Percentiles rank a stretch among this genome's conserved stretches.
Evolutionary conservation across 2,329 filamentous ascomycete species (phyloP).

Genomic region (Fusarium albosuccineum): DNA sequence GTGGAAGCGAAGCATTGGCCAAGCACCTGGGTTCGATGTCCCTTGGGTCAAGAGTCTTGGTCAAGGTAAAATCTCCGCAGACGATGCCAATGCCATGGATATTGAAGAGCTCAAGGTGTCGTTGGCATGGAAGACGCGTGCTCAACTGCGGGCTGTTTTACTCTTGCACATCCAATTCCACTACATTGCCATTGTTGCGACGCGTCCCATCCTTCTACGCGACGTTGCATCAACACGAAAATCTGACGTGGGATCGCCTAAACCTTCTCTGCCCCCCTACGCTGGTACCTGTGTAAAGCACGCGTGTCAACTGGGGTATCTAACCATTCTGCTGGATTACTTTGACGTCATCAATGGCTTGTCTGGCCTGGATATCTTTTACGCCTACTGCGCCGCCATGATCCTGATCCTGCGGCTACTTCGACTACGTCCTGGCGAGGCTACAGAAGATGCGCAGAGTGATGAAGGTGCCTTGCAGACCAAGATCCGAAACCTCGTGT

Average conservation of each 20-base stretch:
- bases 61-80: not conserved
- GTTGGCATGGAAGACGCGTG: conserved; percentile 44
- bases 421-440: conserved; percentile 7
- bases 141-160: conserved; percentile 47
- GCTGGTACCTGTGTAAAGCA: conserved; percentile 42
- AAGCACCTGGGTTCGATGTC: conserved; percentile 29
- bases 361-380: conserved; percentile 53
- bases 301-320: conserved; percentile 49
- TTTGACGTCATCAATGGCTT: conserved; percentile 51
- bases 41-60: conserved; percentile 29
- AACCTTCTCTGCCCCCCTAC: conserved; percentile 7
- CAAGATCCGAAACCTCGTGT: conserved; percentile 24
- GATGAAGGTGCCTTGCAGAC: conserved; percentile 26
- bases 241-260: not conserved
- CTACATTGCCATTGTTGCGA: conserved; percentile 50
- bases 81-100: conserved; percentile 33
- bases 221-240: conserved; percentile 34
- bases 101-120: conserved; percentile 47
- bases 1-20: conserved; percentile 31
- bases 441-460: not conserved
- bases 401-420: conserved; percentile 35
- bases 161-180: conserved; percentile 51
- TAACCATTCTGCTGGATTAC: conserved; percentile 50
- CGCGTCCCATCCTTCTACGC: conserved; percentile 48
- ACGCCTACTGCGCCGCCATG: conserved; percentile 53